phyloP scores from a whole-genome alignment of 2,329 filamentous ascomycete species.

The Penicillium digitatum region DNA sequence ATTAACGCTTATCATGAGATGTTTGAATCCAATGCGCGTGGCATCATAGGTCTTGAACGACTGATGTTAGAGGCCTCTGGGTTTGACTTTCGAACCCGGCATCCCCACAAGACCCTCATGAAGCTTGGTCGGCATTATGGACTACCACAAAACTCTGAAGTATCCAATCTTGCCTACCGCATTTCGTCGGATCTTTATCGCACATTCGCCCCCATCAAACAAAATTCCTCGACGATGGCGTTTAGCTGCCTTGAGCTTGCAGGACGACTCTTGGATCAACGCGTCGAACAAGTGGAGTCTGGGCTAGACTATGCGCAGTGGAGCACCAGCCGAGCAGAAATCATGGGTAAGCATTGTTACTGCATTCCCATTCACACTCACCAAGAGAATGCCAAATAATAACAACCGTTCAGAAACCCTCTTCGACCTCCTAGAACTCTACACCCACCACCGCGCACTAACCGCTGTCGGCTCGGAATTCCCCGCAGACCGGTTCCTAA shows the following conservation, averaged over 20 bases:
- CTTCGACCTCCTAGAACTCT: slow-evolving; percentile 85
- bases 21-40: slow-evolving; percentile 74
- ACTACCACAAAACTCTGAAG: slow-evolving; percentile 50
- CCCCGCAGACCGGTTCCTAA: slow-evolving; percentile 73
- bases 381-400: slow-evolving; percentile 24
- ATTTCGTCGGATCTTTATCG: slow-evolving; percentile 88
- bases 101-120: slow-evolving; percentile 78
- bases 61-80: slow-evolving; percentile 87
- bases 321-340: slow-evolving; percentile 45
- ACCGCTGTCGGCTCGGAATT: slow-evolving; percentile 72
- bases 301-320: slow-evolving; percentile 50
- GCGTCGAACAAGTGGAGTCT: slow-evolving; percentile 49
- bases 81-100: slow-evolving; percentile 88
- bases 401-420: slow-evolving; percentile 61
- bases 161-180: slow-evolving; percentile 68
- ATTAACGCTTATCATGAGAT: slow-evolving; percentile 48
- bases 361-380: slow-evolving; percentile 20
- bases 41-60: slow-evolving; percentile 83
- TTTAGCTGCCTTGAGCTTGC: slow-evolving; percentile 79
- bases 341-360: slow-evolving; percentile 49
- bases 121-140: slow-evolving; percentile 67
- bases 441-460: slow-evolving; percentile 73
- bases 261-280: slow-evolving; percentile 60
- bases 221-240: slow-evolving; percentile 79
- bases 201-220: slow-evolving; percentile 88